Base-by-base conservation (phyloP, 2,329 filamentous ascomycete species). In the Neocucurbitaria cava region DNA sequence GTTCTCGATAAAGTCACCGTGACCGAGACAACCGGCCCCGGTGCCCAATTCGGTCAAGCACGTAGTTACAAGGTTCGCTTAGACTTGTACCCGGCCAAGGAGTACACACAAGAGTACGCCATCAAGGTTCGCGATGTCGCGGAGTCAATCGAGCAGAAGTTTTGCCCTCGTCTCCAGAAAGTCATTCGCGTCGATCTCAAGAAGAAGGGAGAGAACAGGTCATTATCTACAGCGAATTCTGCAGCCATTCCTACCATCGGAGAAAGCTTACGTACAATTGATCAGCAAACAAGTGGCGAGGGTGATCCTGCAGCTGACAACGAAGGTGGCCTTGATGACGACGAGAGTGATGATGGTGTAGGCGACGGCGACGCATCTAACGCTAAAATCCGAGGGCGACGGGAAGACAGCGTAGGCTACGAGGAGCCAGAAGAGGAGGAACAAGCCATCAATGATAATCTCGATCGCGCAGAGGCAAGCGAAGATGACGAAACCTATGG, bases 361-460 rank as follows among this genome's bases (percentile, higher is more conserved):
- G 81, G 81, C 18, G 79, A 82, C 13, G 78, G 76, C 49, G 80
- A 82, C 60, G 79, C 85, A 45, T 93, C 87, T 3, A 86, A 84
- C 59, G 86, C 86, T 64, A 96, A 92, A 78, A 84, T 87, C 69
- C 86, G 85, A 66, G 86, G 87, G 41, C 95, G 96, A 73, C 88
- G 90, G 36, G 82, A 84, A 47, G 90, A 96, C 76, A 90, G 89
- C 26, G 88, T 94, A 2, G 95, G 92, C 13, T 98, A 97, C 65
- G 94, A 92, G 35, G 91, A 89, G 30, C 96, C 96, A 42, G 95
- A 98, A 70, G 93, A 96, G 5, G 94, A 94, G 3, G 95, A 98
- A 69, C 85, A 91, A 62, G 87, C 84, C 31, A 87, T 96, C 49
- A 87, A 89, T 65, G 80, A 81, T 47, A 82, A 84, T 52, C 83